Percentiles rank a stretch among this genome's conserved stretches.
phyloP scores from a whole-genome alignment of 192 early-diverging fungal species.

The Chytriomyces sp. region DNA sequence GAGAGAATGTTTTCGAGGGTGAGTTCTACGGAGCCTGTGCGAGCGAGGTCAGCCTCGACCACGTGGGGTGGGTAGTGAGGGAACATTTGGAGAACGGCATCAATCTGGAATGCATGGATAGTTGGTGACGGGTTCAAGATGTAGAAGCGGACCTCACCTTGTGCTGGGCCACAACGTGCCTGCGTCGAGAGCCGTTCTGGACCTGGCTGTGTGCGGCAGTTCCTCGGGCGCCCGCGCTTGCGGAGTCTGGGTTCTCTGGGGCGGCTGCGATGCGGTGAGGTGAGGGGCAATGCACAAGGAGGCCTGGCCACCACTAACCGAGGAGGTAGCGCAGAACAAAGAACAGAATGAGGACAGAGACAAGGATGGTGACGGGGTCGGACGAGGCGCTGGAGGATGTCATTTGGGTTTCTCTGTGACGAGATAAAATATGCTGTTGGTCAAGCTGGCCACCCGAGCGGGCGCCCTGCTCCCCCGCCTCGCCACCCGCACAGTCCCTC shows the following conservation, averaged over 20 bases:
- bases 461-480: no score
- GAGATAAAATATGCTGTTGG: no score
- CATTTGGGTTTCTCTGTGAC: no score
- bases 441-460: no score
- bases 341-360: constrained; percentile 23
- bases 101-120: constrained; percentile 13
- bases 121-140: background rate
- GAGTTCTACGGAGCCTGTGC: constrained; percentile 29
- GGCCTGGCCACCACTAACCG: background rate
- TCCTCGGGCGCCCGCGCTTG: background rate
- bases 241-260: background rate
- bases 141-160: background rate
- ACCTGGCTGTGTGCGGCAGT: no score
- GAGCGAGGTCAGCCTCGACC: constrained; percentile 31
- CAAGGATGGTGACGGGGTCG: constrained; percentile 20
- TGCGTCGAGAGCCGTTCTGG: no score
- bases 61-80: constrained; percentile 24
- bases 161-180: background rate
- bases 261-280: background rate
- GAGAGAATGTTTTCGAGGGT: constrained; percentile 34
- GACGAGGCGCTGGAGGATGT: no score
- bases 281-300: background rate
- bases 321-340: constrained; percentile 28
- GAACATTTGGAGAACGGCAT: constrained; percentile 33
- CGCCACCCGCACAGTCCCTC: no score